Evolutionary conservation across 148 eudicot species (phyloP).

Genomic region (Chenopodium quinoa): DNA sequence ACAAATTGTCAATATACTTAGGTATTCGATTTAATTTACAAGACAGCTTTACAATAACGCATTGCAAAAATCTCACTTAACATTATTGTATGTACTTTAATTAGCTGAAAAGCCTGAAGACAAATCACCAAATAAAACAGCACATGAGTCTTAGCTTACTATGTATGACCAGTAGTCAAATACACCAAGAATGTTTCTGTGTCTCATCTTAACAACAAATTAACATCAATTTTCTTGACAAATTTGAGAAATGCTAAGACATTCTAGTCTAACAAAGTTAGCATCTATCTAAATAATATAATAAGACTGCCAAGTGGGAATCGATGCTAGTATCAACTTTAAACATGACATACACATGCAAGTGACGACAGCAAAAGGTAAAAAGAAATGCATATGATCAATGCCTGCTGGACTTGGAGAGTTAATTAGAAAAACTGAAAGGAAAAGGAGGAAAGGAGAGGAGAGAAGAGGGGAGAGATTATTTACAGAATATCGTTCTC

Average conservation of each 20-base stretch:
- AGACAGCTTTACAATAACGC: not conserved
- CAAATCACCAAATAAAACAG: not conserved
- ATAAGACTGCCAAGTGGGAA: not conserved
- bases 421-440: not conserved
- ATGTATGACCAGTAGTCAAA: not conserved
- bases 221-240: not conserved
- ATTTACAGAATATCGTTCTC: conserved; percentile 71
- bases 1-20: too few relatives aligned
- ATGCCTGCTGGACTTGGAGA: not conserved
- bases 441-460: not conserved
- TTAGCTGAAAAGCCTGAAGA: not conserved
- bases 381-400: not conserved
- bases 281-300: not conserved
- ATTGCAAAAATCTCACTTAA: not conserved
- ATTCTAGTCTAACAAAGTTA: not conserved
- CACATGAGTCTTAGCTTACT: not conserved
- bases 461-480: not conserved
- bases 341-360: not conserved
- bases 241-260: not conserved
- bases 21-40: not conserved
- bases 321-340: not conserved
- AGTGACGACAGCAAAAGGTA: not conserved
- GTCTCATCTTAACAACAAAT: not conserved
- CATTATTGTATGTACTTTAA: not conserved
- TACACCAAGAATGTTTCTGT: not conserved